phyloP scores from a whole-genome alignment of 148 eudicot genomes.

The Amaranthus hypochondriacus region DNA sequence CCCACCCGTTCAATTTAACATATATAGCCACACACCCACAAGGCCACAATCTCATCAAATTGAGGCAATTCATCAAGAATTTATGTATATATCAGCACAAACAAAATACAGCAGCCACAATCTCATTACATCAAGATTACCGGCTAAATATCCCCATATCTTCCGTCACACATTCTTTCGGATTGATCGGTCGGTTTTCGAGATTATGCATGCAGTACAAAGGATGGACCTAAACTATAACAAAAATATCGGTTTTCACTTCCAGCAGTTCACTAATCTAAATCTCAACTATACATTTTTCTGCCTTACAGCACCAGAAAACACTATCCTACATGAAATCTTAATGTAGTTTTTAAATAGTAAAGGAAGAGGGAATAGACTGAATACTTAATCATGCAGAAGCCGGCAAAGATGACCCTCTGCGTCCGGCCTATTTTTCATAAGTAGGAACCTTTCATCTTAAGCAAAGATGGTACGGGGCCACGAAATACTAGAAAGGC shows the following conservation, averaged over 20 bases:
- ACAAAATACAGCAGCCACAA: slow-evolving; percentile 1
- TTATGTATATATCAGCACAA: slow-evolving; percentile 8
- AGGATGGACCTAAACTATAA: slow-evolving; percentile 9
- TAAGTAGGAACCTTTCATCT: slow-evolving; percentile 12
- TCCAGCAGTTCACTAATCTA: slow-evolving; percentile 18
- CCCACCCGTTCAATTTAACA: too few relatives aligned
- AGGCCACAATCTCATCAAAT: background rate
- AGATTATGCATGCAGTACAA: slow-evolving; percentile 8
- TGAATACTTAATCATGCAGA: background rate
- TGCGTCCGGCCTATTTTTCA: slow-evolving; percentile 1
- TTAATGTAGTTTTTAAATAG: slow-evolving; percentile 3
- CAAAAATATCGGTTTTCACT: slow-evolving; percentile 12
- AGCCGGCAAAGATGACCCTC: slow-evolving; percentile 6
- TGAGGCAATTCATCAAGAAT: background rate
- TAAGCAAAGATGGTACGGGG: slow-evolving; percentile 21
- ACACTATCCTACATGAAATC: slow-evolving; percentile 18
- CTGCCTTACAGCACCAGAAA: slow-evolving; percentile 28
- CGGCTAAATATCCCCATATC: background rate
- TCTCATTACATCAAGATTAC: slow-evolving; percentile 3
- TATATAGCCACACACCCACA: too few relatives aligned
- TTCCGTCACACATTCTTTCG: background rate
- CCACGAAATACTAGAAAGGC: background rate
- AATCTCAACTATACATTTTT: slow-evolving; percentile 44
- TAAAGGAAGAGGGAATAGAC: background rate
- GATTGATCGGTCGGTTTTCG: slow-evolving; percentile 1